Evolutionary conservation across 1,284 basidiomycete species (phyloP), one percentile per base, ranked within the genome.

Genomic region (Taiwanofungus camphoratus): DNA sequence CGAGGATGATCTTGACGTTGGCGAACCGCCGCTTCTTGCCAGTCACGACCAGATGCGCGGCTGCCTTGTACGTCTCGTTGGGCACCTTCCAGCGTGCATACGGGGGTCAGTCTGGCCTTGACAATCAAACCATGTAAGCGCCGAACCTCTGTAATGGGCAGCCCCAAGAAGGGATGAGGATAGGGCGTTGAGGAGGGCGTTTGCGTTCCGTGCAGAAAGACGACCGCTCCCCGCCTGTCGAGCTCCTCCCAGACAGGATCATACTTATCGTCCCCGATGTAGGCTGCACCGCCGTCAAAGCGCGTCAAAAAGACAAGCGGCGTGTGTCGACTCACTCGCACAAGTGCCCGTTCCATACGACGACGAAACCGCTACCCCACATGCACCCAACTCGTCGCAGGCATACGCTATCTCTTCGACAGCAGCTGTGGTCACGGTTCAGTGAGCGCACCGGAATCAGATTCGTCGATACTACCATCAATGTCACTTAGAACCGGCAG

Each of bases 41-140:
- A 1, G 79, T 72, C 22, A 86, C 76, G 35, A 87, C 81, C 35
- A 87, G 71, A 57, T 85, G 80, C 1, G 82, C 75, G 29, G 83
- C 83, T 3, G 82, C 84, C 64, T 85, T 87, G 68, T 76, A 85
- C 0, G 85, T 87, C 61, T 87, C 83, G 55, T 83, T 79, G 9
- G 84, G 83, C 0, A 84, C 82, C 82, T 86, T 34, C 38, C 22
- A 35, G 9, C n/a, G n/a, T n/a, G n/a, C n/a, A n/a, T n/a, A n/a
- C n/a, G 31, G 6, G 31, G 26, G 16, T 16, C 11, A 33, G 31
- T 33, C 16, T 16, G 15, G n/a, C 41, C 34, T 37, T 33, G 36
- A 22, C 13, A 22, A 11, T 18, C 18, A 11, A 23, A 34, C 13
- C n/a, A 16, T 32, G 9, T 34, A 24, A 19, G 16, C 21, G 38